phyloP scores from a whole-genome alignment of 305 asterid species.

The Ilex paraguariensis region DNA sequence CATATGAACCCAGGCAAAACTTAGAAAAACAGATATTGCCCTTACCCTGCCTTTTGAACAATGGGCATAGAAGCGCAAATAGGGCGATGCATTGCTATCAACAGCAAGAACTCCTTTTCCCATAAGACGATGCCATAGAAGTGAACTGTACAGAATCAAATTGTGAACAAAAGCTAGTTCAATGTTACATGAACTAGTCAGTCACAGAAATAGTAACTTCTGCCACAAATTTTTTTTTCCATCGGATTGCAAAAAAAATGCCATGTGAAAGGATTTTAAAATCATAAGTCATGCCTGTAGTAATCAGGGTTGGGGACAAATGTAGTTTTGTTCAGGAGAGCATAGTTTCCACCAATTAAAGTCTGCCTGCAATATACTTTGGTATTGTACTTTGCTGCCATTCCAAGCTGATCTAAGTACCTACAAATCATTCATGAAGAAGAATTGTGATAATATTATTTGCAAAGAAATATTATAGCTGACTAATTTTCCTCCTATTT shows the following conservation, averaged over 20 bases:
- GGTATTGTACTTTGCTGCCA: conserved; percentile 81
- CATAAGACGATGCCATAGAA: conserved; percentile 93
- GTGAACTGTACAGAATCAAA: conserved; percentile 40
- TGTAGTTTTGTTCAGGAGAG: conserved; percentile 63
- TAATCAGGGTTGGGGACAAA: conserved; percentile 87
- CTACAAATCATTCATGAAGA: conserved; percentile 25
- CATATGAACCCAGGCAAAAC: too few relatives aligned
- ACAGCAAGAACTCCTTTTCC: conserved; percentile 72
- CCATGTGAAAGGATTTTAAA: neutral
- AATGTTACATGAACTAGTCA: too few relatives aligned
- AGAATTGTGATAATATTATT: too few relatives aligned
- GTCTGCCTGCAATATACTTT: conserved; percentile 85
- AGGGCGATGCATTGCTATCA: conserved; percentile 37
- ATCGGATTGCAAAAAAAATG: too few relatives aligned
- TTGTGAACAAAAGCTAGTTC: too few relatives aligned
- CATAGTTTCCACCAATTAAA: conserved; percentile 85
- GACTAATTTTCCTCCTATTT: too few relatives aligned
- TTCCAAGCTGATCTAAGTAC: conserved; percentile 95
- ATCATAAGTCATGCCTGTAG: conserved; percentile 51
- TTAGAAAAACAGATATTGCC: neutral
- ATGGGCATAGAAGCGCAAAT: conserved; percentile 78
- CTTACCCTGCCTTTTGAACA: conserved; percentile 84
- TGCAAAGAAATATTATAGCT: too few relatives aligned
- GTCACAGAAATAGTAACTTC: too few relatives aligned
- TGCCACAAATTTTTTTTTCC: too few relatives aligned